A percentile compares a stretch with the other conserved stretches of the same genome.
Conservation (phyloP, 441 rosid species). For the Erodium texanum region DNA sequence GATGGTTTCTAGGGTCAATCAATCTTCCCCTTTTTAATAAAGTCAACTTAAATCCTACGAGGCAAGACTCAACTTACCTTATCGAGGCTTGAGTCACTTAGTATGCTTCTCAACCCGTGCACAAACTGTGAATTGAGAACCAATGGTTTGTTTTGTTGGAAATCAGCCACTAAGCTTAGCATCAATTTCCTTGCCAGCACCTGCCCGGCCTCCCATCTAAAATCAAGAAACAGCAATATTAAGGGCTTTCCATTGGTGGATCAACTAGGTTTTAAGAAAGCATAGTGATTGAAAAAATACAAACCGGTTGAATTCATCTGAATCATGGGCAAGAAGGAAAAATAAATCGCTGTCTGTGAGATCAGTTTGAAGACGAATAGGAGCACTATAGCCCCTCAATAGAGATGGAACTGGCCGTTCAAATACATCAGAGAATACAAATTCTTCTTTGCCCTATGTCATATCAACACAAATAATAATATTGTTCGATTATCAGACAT, state of each 20-base stretch:
- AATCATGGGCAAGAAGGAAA: constrained; percentile 94
- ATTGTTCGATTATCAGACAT: too few relatives aligned
- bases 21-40: too few relatives aligned
- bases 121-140: constrained; percentile 66
- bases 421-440: constrained; percentile 58
- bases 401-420: constrained; percentile 87
- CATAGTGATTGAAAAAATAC: constrained; percentile 18
- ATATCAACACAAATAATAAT: constrained; percentile 13
- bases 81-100: constrained; percentile 65
- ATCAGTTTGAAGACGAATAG: constrained; percentile 82
- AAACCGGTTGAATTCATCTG: constrained; percentile 92
- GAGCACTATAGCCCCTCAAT: constrained; percentile 86
- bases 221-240: constrained; percentile 14
- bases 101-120: constrained; percentile 69
- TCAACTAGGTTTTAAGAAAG: constrained; percentile 2
- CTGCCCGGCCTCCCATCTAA: constrained; percentile 98
- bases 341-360: constrained; percentile 61
- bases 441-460: constrained; percentile 88
- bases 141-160: constrained; percentile 63
- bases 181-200: constrained; percentile 80
- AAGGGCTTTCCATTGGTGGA: constrained; percentile 10
- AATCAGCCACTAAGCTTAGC: constrained; percentile 83
- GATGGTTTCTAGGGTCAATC: constrained; percentile 10
- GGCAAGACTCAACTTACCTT: constrained; percentile 38
- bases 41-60: neutral